These are phyloP conservation scores for Diaporthe vaccinii DNA, from an alignment of 2,329 filamentous ascomycete species.

Conservation along the genomic window DNA sequence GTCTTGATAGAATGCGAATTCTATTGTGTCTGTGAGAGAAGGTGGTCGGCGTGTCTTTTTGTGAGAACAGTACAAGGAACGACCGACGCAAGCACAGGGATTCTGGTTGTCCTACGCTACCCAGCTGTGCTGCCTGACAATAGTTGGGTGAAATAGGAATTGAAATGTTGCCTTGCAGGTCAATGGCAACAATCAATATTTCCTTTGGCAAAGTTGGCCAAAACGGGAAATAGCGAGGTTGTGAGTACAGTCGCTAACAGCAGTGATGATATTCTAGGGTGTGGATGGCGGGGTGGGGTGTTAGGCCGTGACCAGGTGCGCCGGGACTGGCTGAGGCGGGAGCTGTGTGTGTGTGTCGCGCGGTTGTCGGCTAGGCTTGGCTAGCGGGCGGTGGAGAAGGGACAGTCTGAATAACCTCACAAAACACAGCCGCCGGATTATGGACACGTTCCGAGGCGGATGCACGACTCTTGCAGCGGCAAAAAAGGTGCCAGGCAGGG, in stretches of 20 bases:
- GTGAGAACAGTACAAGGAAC: not conserved
- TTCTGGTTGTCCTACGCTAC: not conserved
- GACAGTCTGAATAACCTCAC: slow-evolving; percentile 46
- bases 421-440: slow-evolving; percentile 22
- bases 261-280: slow-evolving; percentile 12
- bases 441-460: slow-evolving; percentile 13
- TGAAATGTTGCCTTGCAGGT: slow-evolving; percentile 14
- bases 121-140: not conserved
- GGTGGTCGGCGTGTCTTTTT: not conserved
- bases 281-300: slow-evolving; percentile 22
- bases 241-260: slow-evolving; percentile 38
- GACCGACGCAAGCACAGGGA: not conserved
- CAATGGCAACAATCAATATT: slow-evolving; percentile 27
- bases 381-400: slow-evolving; percentile 40
- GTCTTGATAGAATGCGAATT: not conserved
- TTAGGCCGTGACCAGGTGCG: slow-evolving; percentile 35
- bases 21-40: not conserved
- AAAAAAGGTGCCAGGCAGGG: slow-evolving; percentile 45
- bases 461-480: slow-evolving; percentile 34
- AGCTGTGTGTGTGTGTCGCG: not conserved
- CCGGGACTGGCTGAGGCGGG: slow-evolving; percentile 1
- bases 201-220: slow-evolving; percentile 1
- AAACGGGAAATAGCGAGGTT: slow-evolving; percentile 19
- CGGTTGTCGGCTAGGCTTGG: slow-evolving; percentile 24
- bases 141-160: not conserved